Base-by-base conservation (phyloP, 148 eudicot species). In the Diospyros kaki region DNA sequence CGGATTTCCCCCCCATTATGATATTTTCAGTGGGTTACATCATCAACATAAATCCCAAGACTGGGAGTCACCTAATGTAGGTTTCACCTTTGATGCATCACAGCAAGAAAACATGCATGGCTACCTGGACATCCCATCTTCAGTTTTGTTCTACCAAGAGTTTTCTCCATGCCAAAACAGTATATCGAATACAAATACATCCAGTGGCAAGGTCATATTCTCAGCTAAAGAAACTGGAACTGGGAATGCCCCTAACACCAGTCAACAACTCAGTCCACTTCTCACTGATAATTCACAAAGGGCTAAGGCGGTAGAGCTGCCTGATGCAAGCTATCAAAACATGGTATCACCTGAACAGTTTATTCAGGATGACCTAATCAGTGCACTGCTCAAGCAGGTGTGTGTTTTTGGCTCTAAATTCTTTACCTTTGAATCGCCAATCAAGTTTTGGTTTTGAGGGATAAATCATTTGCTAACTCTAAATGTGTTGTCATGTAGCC, bases 351-450 rank as follows among this genome's bases (percentile, higher is more conserved):
- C 79, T 3, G 85, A 87, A 74, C 86, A 81, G 54, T 88, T 76
- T 75, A 86, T 87, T 64, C 94, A 89, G 72, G 98, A 95, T 2
- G 97, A 95, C 78, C 85, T 95, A 69, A 83, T 91, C 89, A 85
- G 87, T 78, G 91, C 87, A 53, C 71, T 92, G 43, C 87, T 95
- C 51, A 92, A 87, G 80, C 97, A 90, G 94, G 99, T 93, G 53
- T 63, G 61, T 60, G 28, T 55, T 66, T 54, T 40, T 11, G 53
- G 48, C 60, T 73, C 38, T 73, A 9, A 51, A 68, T 68, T 13
- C 15, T 66, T 70, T 40, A 28, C 1, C 10, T 18, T 53, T 54
- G 66, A 77, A 18, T n/a, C 5, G 54, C 44, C 64, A 38, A 51
- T 64, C 9, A 51, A 18, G 6, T 43, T 62, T 64, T 15, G 11